phyloP scores from a whole-genome alignment of 176 grass and related monocot genomes.

The Musa schizocarpa region DNA sequence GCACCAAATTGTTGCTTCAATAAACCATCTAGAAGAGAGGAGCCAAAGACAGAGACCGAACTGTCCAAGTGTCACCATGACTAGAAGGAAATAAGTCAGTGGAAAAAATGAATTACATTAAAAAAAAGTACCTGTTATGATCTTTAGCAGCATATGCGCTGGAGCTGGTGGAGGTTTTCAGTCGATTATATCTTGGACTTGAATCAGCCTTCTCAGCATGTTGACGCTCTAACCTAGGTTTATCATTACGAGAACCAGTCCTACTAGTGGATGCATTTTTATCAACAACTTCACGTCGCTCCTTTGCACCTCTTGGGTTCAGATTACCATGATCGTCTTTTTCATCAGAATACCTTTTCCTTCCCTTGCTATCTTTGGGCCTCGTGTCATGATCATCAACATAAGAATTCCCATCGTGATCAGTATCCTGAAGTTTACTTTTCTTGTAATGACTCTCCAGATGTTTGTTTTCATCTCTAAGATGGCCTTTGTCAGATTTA shows the following conservation, averaged over 20 bases:
- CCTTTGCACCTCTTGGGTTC: constrained; percentile 36
- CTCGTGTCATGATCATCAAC: constrained; percentile 49
- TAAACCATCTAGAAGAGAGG: neutral
- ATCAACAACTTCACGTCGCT: constrained; percentile 39
- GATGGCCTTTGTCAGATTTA: constrained; percentile 48
- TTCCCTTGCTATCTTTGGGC: constrained; percentile 57
- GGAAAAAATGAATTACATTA: neutral
- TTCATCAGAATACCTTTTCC: constrained; percentile 56
- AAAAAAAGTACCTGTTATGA: constrained; percentile 60
- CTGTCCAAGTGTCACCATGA: neutral
- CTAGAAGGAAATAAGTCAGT: neutral
- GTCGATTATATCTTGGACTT: constrained; percentile 51
- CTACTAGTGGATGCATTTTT: constrained; percentile 47
- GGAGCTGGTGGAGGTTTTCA: constrained; percentile 55
- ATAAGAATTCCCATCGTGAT: constrained; percentile 27
- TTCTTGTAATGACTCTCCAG: constrained; percentile 64
- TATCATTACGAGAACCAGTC: constrained; percentile 48
- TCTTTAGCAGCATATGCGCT: constrained; percentile 65
- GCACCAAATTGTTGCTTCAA: neutral
- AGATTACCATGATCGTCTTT: constrained; percentile 47
- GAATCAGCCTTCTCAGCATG: constrained; percentile 57
- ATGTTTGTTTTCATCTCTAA: constrained; percentile 57
- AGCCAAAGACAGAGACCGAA: neutral
- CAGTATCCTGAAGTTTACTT: constrained; percentile 44
- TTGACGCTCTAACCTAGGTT: constrained; percentile 45